A percentile compares a stretch with the other conserved stretches of the same genome.
phyloP scores from a whole-genome alignment of 352 stramenopile genomes.

The Pelagophyceae sp. region DNA sequence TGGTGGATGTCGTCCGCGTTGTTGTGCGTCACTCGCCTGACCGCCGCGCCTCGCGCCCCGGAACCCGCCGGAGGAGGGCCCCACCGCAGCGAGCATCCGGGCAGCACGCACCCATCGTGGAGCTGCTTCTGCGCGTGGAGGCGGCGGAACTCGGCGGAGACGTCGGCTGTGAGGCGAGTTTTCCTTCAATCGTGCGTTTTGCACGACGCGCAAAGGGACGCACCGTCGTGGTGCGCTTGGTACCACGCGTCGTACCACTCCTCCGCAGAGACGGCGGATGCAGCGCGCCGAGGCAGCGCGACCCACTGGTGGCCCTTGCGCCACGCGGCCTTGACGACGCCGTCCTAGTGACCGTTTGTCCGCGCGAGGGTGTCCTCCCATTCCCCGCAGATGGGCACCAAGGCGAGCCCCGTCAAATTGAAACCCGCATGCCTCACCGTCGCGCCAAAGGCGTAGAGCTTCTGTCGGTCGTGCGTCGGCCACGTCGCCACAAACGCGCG shows the following conservation, averaged over 20 bases:
- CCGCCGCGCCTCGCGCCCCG: conserved; percentile 9
- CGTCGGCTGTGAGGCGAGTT: no score
- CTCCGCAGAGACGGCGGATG: not conserved
- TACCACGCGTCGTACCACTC: conserved; percentile 2
- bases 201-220: no score
- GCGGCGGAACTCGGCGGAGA: conserved; percentile 1
- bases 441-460: conserved; percentile 4
- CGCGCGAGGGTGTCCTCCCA: no score
- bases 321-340: not conserved
- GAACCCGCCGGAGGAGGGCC: no score
- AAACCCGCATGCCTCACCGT: no score
- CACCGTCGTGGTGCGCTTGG: not conserved
- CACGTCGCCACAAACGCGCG: conserved; percentile 4
- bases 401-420: no score
- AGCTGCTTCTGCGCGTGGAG: no score
- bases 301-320: conserved; percentile 22
- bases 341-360: no score
- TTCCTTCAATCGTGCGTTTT: no score
- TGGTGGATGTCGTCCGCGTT: conserved; percentile 11
- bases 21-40: not conserved
- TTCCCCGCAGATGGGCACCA: no score
- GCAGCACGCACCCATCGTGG: no score
- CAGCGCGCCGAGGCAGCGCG: not conserved
- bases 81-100: no score
- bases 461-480: not conserved